Base-by-base conservation (phyloP, 257 asterid species). In the Nicotiana paniculata region DNA sequence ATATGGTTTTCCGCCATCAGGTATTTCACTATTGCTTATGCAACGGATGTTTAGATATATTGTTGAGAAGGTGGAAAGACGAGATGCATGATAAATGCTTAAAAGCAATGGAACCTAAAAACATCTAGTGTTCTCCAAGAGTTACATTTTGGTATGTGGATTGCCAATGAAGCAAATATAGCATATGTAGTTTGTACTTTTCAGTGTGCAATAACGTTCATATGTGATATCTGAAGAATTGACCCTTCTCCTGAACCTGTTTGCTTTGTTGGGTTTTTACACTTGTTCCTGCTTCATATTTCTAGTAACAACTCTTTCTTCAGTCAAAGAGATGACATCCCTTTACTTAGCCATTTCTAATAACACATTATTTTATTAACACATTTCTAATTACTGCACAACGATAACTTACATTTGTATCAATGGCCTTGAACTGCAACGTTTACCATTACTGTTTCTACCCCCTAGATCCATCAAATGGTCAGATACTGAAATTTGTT, bases 1-100 rank as follows among this genome's bases (percentile, higher is more conserved):
- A 64, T 64, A 33, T 80, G 43, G 83, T 80, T 64, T 80, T 80
- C 37, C 83, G 83, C 65, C 83, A 80, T 80, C 83, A 80, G 83
- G 83, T 80, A 43, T 62, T 64, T 79, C 21, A 43, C 57, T 35
- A 15, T 61, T 79, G 48, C 82, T 62, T 33, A 32, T 32, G 70
- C 32, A 55, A 58, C 35, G 32, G 54, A 58, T 58, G 10, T n/a
- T 43, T 39, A 18, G 18, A 30, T 57, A 77, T 33, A 35, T 77
- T 77, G 68, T 57, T n/a, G 68, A 17, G 68, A 77, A 61, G 67
- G 55, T 21, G 58, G 18, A 53, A 9, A 26, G 11, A 10, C 3
- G 57, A 43, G 1, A 70, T 43, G n/a, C 24, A 33, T 43, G 58
- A 69, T n/a, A 69, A 37, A 69, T 69, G 9, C 33, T 1, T 68